Percentiles rank a stretch among this genome's conserved stretches.
Evolutionary conservation across 1,139 yeast genomes (phyloP).

Genomic region (Hyphopichia wangnamkhiaoensis): DNA sequence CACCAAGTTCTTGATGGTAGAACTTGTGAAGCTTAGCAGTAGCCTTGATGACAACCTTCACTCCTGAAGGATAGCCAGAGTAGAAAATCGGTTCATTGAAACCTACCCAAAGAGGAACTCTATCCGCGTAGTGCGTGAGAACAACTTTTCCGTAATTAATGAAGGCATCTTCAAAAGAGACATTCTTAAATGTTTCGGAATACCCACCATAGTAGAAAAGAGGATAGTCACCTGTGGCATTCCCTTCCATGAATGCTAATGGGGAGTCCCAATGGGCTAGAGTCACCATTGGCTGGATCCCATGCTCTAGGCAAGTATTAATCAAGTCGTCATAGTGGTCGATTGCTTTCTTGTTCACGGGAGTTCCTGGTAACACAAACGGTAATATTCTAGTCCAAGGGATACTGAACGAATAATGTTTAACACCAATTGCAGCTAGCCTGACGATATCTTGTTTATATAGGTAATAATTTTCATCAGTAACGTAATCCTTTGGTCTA

Average conservation of each 20-base stretch:
- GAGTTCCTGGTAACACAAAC: conserved; percentile 27
- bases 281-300: conserved; percentile 34
- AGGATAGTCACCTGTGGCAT: conserved; percentile 5
- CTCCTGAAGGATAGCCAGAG: conserved; percentile 17
- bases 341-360: conserved; percentile 30
- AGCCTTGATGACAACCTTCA: conserved; percentile 29
- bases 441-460: conserved; percentile 35
- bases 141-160: conserved; percentile 31
- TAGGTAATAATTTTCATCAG: conserved; percentile 32
- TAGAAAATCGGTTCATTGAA: conserved; percentile 33
- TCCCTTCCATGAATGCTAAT: conserved; percentile 16
- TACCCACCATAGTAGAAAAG: conserved; percentile 20
- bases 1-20: conserved; percentile 26
- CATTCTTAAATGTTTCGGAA: conserved; percentile 26
- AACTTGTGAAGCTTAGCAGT: conserved; percentile 29
- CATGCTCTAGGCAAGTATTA: conserved; percentile 26
- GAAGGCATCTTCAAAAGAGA: conserved; percentile 29
- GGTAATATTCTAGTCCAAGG: conserved; percentile 39
- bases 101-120: conserved; percentile 34
- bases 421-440: conserved; percentile 33
- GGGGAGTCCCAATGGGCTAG: conserved; percentile 38
- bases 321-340: conserved; percentile 36
- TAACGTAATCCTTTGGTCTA: conserved; percentile 21
- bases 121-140: conserved; percentile 30
- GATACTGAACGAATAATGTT: conserved; percentile 31